Evolutionary conservation across 441 rosid genomes (phyloP), one percentile per base, ranked within the genome.

Genomic region (Rhodomyrtus psidioides): DNA sequence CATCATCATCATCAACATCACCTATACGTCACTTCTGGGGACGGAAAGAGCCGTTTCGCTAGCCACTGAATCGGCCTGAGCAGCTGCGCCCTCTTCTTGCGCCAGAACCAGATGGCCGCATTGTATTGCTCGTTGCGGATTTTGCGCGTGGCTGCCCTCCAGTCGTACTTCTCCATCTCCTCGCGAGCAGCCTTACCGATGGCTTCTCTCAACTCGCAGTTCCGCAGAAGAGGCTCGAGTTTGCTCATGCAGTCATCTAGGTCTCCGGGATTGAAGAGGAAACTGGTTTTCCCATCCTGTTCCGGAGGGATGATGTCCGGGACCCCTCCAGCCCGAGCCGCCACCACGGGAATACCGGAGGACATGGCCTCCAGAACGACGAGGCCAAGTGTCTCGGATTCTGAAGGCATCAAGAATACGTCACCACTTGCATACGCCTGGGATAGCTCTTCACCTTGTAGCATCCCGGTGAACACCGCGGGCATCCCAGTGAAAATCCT

Each of bases 71-170:
- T 6, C 15, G 98, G 99, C 86, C 96, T 92, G 46, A 93, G 87
- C 26, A 96, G 90, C 91, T 94, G 94, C 10, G 93, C 93, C 90
- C 96, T 93, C 91, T 94, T 93, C 94, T 92, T 93, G 87, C 93
- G 90, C 99, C 99, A 97, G 93, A 96, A 97, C 98, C 99, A 97
- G 81, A 97, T 97, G 75, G 99, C 99, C 15, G 98, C 98, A 55
- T 93, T 93, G 89, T 97, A 97, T 60, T 97, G 98, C 89, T 97
- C 98, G 2, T 96, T 95, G 54, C 99, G 96, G 83, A 96, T 96
- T 89, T 88, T 94, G 55, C 90, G 92, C 3, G 98, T 97, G 60
- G 99, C 98, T 17, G 99, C 99, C 90, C 89, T 94, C 99, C 99
- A 97, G n/a, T 95, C 98, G 57, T 96, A 96, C 91, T 97, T 91